Evolutionary conservation across 2,329 filamentous ascomycete species (phyloP), one percentile per base, ranked within the genome.

Genomic region (Diaporthe citri): DNA sequence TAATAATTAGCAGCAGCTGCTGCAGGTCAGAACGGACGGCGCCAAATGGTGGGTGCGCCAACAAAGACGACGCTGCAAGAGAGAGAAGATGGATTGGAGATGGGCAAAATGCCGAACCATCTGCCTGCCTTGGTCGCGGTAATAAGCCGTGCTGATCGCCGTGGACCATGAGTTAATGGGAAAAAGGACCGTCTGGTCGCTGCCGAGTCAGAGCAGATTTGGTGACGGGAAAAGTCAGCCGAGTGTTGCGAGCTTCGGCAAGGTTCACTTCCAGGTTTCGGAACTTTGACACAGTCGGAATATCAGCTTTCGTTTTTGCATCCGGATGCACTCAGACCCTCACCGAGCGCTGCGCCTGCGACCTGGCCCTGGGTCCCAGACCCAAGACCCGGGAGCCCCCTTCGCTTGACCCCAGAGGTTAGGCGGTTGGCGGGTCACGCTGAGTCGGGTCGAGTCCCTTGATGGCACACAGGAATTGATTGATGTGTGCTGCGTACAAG

Each of bases 211-310:
- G 46, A 67, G 46, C 46, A 67, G 62, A 39, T 36, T 51, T 51
- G 62, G 31, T 67, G 62, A 67, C 46, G 41, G 62, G 43, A 34
- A 67, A 34, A 51, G 64, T 52, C 64, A 67, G 46, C 64, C 64
- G 64, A 67, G 64, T 39, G 46, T 67, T 67, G 64, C 64, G 64
- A 51, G 64, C 64, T 67, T 67, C 64, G 64, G 64, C 64, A 67
- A 67, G 64, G 64, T 67, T 67, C 64, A 67, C 64, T 67, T 67
- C 64, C 64, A 52, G 64, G 64, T 67, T 67, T 67, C 64, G 62
- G 62, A 67, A 67, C 62, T 67, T 67, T 67, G 43, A 67, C 31
- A 39, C 46, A 28, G 31, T 52, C 46, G 34, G 64, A 52, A 67
- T 67, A 52, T 52, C 46, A 39, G n/a, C 31, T 67, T 34, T 36